Conservation (phyloP, 139 green algal genomes). For the Nannochloris sp. region DNA sequence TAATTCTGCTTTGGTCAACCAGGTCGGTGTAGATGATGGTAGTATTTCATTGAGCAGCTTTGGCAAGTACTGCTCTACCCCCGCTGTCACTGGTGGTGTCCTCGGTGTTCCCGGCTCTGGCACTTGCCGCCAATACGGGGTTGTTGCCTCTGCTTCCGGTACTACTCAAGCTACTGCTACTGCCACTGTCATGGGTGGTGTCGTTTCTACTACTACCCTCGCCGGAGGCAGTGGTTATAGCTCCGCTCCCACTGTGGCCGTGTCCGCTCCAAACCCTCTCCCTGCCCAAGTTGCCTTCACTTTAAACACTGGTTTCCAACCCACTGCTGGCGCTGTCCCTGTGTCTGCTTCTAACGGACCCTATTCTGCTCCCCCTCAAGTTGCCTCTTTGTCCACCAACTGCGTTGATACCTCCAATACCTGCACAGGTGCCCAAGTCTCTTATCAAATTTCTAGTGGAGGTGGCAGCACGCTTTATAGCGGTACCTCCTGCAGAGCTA, state of each 20-base stretch:
- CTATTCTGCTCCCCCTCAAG: neutral
- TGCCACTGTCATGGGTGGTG: no score
- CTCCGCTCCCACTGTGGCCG: neutral
- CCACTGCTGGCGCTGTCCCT: no score
- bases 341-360: neutral
- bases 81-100: neutral
- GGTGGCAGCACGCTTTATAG: no score
- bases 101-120: neutral
- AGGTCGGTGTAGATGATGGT: neutral
- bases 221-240: slow-evolving; percentile 16
- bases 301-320: no score
- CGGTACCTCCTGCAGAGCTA: no score
- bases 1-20: neutral
- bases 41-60: neutral
- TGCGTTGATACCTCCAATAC: no score
- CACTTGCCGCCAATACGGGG: neutral
- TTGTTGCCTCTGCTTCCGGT: neutral
- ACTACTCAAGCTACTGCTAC: neutral
- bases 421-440: no score
- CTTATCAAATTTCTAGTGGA: no score
- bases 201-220: no score
- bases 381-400: no score
- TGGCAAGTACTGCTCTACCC: neutral
- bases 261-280: neutral
- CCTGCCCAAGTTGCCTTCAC: neutral